Percentiles rank a stretch among this genome's conserved stretches.
phyloP scores from a whole-genome alignment of 805 yeast genomes.

The Hanseniaspora vineae region DNA sequence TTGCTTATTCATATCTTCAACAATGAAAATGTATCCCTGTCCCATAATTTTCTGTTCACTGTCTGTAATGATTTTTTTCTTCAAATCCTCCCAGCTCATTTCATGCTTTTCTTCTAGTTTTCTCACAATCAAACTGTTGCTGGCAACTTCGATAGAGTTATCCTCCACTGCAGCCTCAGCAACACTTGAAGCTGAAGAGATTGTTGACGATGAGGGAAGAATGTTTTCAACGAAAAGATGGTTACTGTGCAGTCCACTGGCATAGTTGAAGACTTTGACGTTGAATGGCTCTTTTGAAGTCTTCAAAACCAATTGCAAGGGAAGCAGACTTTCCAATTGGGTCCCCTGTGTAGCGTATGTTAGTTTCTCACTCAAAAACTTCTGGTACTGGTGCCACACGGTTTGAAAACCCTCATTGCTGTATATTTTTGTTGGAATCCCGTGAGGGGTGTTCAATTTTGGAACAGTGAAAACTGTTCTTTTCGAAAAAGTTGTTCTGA shows the following conservation, averaged over 20 bases:
- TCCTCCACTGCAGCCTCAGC: conserved; percentile 11
- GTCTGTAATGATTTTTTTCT: conserved; percentile 32
- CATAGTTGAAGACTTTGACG: conserved; percentile 65
- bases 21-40: conserved; percentile 70
- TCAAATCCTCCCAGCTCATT: conserved; percentile 34
- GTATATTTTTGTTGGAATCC: conserved; percentile 17
- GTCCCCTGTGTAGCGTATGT: conserved; percentile 63
- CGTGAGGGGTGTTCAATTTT: conserved; percentile 11
- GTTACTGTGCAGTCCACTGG: conserved; percentile 86
- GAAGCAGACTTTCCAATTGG: conserved; percentile 59
- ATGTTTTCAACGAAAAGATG: conserved; percentile 70
- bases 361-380: conserved; percentile 43
- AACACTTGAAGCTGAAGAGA: neutral
- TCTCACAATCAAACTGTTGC: conserved; percentile 18
- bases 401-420: conserved; percentile 44
- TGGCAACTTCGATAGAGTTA: conserved; percentile 17
- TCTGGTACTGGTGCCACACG: conserved; percentile 79
- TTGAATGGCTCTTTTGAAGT: conserved; percentile 55
- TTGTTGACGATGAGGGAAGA: conserved; percentile 8
- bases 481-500: conserved; percentile 2
- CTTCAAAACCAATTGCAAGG: conserved; percentile 54
- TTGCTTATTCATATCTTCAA: conserved; percentile 50
- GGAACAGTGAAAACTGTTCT: conserved; percentile 24
- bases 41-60: conserved; percentile 34
- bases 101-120: conserved; percentile 24